Percentiles rank a stretch among this genome's conserved stretches.
Conservation (phyloP, 176 grass and related monocot genomes). For the Tillandsia fasciculata region DNA sequence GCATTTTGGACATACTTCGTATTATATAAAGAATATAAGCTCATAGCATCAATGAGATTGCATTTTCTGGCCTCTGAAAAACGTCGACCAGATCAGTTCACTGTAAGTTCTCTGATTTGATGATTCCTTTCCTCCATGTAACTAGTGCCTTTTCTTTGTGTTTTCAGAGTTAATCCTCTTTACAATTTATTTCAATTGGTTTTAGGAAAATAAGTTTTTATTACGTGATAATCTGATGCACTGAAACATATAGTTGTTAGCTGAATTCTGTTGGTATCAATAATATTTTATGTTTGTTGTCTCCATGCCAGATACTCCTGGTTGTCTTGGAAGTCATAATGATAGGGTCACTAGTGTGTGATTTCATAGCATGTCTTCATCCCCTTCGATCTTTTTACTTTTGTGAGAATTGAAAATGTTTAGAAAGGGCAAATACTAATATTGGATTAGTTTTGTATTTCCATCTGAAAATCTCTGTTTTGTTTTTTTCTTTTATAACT, state of each 20-base stretch:
- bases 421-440: too few relatives aligned
- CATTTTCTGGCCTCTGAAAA: conserved; percentile 78
- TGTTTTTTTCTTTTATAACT: not conserved
- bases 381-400: too few relatives aligned
- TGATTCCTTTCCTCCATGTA: not conserved
- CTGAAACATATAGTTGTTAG: too few relatives aligned
- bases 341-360: too few relatives aligned
- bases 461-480: conserved; percentile 1
- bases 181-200: not conserved
- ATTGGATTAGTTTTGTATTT: not conserved
- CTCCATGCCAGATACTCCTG: too few relatives aligned
- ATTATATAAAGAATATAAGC: conserved; percentile 79
- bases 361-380: too few relatives aligned
- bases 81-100: conserved; percentile 78
- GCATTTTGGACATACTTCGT: conserved; percentile 77
- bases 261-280: too few relatives aligned
- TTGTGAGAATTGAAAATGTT: too few relatives aligned
- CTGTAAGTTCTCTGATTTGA: conserved; percentile 42
- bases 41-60: conserved; percentile 78
- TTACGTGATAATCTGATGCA: not conserved
- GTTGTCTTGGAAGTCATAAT: too few relatives aligned
- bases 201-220: not conserved
- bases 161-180: too few relatives aligned
- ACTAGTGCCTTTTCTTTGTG: not conserved
- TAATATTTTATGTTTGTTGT: too few relatives aligned